phyloP scores from a whole-genome alignment of 352 stramenopile genomes.

The Pythium monospermum region DNA sequence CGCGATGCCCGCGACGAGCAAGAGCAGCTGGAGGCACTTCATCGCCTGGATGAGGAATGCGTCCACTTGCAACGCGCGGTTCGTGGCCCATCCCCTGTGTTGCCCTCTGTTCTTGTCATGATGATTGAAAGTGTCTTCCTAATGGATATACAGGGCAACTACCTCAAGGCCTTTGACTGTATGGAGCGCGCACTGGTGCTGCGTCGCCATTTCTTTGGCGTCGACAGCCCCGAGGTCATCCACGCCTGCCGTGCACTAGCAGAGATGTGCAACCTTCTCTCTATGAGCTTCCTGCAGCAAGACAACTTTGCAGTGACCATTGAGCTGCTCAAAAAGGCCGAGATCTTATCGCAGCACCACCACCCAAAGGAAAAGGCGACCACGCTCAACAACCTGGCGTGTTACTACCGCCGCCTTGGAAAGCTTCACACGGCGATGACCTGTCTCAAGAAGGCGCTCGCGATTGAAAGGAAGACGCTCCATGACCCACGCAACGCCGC shows the following conservation, averaged over 20 bases:
- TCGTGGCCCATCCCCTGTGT: constrained; percentile 4
- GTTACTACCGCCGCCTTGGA: constrained; percentile 86
- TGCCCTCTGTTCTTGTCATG: no score
- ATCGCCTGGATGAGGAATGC: constrained; percentile 88
- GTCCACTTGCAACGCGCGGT: constrained; percentile 81
- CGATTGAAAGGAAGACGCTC: constrained; percentile 70
- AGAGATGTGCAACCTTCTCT: constrained; percentile 92
- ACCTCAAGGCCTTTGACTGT: constrained; percentile 88
- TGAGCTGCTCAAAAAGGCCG: constrained; percentile 92
- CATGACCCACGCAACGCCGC: constrained; percentile 74
- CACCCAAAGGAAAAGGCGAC: constrained; percentile 79
- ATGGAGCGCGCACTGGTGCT: constrained; percentile 91
- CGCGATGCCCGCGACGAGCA: constrained; percentile 45
- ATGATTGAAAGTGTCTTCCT: no score
- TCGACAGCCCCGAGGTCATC: constrained; percentile 79
- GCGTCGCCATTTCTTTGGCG: constrained; percentile 90
- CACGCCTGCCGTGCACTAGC: constrained; percentile 85
- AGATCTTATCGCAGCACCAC: constrained; percentile 85
- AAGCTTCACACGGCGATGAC: constrained; percentile 90
- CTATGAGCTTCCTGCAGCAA: constrained; percentile 93
- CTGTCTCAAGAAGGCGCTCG: constrained; percentile 87
- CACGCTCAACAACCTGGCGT: constrained; percentile 93
- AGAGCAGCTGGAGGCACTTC: constrained; percentile 83
- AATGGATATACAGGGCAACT: constrained; percentile 84
- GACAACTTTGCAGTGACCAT: constrained; percentile 89